These are phyloP conservation scores for Crassisporium funariophilum DNA, from an alignment of 768 basidiomycete genomes.

Conservation along the genomic window DNA sequence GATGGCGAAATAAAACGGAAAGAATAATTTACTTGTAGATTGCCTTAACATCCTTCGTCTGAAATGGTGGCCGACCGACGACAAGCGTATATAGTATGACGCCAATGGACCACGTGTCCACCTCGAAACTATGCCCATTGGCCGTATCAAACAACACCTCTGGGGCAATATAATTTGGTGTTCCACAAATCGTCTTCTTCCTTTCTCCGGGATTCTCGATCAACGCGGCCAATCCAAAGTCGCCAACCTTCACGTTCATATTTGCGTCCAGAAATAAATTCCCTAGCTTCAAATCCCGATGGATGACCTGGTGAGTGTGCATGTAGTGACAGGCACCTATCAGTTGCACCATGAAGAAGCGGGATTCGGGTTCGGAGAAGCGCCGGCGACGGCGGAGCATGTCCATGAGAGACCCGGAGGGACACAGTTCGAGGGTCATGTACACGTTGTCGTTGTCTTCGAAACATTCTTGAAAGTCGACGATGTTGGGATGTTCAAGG, in stretches of 20 bases:
- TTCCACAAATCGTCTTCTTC: slow-evolving; percentile 99
- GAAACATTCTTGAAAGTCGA: slow-evolving; percentile 90
- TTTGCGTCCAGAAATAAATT: slow-evolving; percentile 89
- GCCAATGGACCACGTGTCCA: slow-evolving; percentile 97
- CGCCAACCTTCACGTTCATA: slow-evolving; percentile 97
- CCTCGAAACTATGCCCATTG: slow-evolving; percentile 97
- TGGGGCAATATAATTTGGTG: slow-evolving; percentile 98
- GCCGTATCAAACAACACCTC: slow-evolving; percentile 96
- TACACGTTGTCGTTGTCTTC: slow-evolving; percentile 96
- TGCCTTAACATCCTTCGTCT: slow-evolving; percentile 95
- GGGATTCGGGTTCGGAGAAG: slow-evolving; percentile 89
- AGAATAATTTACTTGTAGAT: slow-evolving; percentile 77
- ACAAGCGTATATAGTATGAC: slow-evolving; percentile 96
- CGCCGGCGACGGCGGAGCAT: slow-evolving; percentile 84
- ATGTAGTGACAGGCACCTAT: slow-evolving; percentile 97
- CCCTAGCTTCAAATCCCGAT: slow-evolving; percentile 95
- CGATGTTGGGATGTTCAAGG: slow-evolving; percentile 90
- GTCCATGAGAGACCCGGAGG: slow-evolving; percentile 88
- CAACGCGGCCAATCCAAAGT: slow-evolving; percentile 95
- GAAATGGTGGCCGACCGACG: slow-evolving; percentile 96
- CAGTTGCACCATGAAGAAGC: slow-evolving; percentile 92
- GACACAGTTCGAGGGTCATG: slow-evolving; percentile 93
- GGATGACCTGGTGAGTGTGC: slow-evolving; percentile 96
- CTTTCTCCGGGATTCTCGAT: slow-evolving; percentile 96
- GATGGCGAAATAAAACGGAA: not conserved